Evolutionary conservation across 2,329 filamentous ascomycete genomes (phyloP), one percentile per base, ranked within the genome.

Genomic region (Bipolaris victoriae): DNA sequence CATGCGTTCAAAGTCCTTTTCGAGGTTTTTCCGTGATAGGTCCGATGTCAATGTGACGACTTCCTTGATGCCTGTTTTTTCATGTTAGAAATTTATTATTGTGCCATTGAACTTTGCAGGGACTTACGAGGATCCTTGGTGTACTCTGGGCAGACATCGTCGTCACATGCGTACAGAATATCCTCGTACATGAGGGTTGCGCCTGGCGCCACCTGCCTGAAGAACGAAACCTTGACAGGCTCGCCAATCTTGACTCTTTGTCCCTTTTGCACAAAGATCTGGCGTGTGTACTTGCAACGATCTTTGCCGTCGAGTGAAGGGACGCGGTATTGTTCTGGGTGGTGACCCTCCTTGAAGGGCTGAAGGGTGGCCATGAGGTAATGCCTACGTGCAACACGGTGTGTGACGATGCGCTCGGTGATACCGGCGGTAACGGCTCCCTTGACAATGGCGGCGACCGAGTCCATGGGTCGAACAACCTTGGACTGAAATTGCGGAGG

Each of bases 171-270:
- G 77, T 97, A 98, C 56, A 98, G 79, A 52, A 98, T 94, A 80
- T 99, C 95, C 82, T 99, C 95, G 77, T 99, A 99, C 95, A 99
- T 98, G 68, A 99, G 87, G 1, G 94, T 98, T 33, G 95, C 95
- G 48, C 95, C 95, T 0, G 95, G 95, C 5, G 95, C 95, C 52
- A 99, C 95, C 77, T 98, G 95, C 77, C 95, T 85, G 88, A 99
- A 98, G 80, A 98, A 98, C 9, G 91, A 96, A 43, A 98, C 95
- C 83, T 98, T 98, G 80, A 98, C 94, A 1, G 95, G 94, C 80
- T 99, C 95, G 70, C 95, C 95, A 77, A 97, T 98, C 88, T 98
- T 98, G 79, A 99, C 93, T 77, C 96, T 90, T 78, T 99, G 95
- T 15, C 95, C 95, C 81, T 97, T 98, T 73, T 97, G 95, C 64